Base-by-base conservation (phyloP, 108 stramenopile genomes). In the Cylindrotheca closterium region DNA sequence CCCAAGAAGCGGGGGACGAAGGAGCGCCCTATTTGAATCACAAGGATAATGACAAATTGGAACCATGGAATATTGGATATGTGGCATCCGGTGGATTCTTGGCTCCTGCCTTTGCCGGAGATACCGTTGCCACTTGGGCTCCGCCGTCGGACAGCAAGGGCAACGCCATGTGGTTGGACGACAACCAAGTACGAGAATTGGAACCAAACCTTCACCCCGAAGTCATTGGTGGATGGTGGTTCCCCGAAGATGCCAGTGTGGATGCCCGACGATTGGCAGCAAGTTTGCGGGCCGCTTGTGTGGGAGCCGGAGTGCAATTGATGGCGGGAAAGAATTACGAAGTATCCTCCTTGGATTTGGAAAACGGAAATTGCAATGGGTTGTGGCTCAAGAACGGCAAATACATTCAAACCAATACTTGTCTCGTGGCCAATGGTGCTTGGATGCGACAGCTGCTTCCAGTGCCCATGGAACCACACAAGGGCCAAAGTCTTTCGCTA, bases 181-280 rank as follows among this genome's bases (percentile, higher is more conserved):
- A 74, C 1, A 70, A 71, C 4, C 93, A 95, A 69, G 87, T 92
- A 0, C 71, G 83, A 27, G 91, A 89, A 47, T 64, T 96, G 63
- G 96, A 97, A 77, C 96, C 96, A 1, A 63, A 70, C 54, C 42
- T 97, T 3, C 76, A 85, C 34, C 73, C 72, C 4, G 63, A 92
- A 15, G 89, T 93, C 0, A 63, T 89, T 25, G 96, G 96, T n/a
- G 96, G 93, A 18, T 97, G 93, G 93, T 97, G 94, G 94, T 97
- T 92, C 67, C 92, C 93, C 10, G 87, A 95, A 47, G 96, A 97
- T 76, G 94, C 94, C 69, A 85, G 83, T 49, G 93, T 97, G 23
- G 96, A 97, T 75, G 92, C 96, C 3, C 65, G 92, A 45, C 70
- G 89, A 28, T 64, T 96, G 60, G 83, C 85, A 2, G 55, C 76